Evolutionary conservation across 2,329 filamentous ascomycete genomes (phyloP).

Genomic region (Calcarisporium arbuscula): DNA sequence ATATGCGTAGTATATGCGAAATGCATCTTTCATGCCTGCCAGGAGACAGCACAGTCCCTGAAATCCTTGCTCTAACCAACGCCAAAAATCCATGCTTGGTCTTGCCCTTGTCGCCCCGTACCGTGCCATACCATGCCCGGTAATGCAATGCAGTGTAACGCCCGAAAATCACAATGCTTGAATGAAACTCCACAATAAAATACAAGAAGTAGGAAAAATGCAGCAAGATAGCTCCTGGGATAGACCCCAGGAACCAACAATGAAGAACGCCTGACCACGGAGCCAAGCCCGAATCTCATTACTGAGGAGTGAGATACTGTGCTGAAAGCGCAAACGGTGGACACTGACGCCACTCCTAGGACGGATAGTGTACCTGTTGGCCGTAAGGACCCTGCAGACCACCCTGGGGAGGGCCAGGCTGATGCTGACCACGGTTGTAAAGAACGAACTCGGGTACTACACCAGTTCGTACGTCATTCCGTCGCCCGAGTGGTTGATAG

Average conservation of each 20-base stretch:
- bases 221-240: too few species aligned
- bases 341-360: slow-evolving; percentile 23
- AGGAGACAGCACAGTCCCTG: too few species aligned
- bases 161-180: slow-evolving; percentile 12
- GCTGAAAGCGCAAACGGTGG: slow-evolving; percentile 6
- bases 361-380: slow-evolving; percentile 27
- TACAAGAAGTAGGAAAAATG: too few species aligned
- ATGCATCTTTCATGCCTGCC: too few species aligned
- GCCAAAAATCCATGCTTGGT: too few species aligned
- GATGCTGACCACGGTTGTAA: slow-evolving; percentile 27
- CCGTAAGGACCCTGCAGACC: slow-evolving; percentile 25
- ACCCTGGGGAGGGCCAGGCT: slow-evolving; percentile 17
- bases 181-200: too few species aligned
- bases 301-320: too few species aligned
- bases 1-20: too few species aligned
- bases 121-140: slow-evolving; percentile 23
- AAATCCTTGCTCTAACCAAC: slow-evolving; percentile 19
- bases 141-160: slow-evolving; percentile 9
- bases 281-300: too few species aligned
- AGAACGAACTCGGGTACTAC: slow-evolving; percentile 59
- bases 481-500: slow-evolving; percentile 69
- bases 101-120: too few species aligned
- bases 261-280: slow-evolving; percentile 1
- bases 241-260: too few species aligned
- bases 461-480: slow-evolving; percentile 61